A percentile compares a stretch with the other conserved stretches of the same genome.
Evolutionary conservation across 2,329 filamentous ascomycete species (phyloP).

Genomic region (Fusarium nanum): DNA sequence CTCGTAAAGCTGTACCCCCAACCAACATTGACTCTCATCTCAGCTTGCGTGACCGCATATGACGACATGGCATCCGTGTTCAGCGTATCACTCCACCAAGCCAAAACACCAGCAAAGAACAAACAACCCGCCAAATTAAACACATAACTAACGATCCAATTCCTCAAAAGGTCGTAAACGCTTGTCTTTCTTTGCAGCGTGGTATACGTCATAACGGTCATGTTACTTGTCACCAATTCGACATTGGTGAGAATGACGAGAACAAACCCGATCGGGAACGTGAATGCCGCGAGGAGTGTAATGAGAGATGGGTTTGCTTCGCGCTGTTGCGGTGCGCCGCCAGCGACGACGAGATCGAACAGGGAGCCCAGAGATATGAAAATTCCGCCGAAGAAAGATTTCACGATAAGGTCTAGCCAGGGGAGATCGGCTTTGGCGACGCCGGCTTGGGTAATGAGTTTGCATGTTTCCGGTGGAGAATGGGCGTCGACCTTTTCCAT

Average conservation of each 20-base stretch:
- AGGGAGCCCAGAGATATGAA: background rate
- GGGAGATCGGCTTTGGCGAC: background rate
- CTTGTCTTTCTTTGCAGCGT: background rate
- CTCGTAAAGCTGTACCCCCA: background rate
- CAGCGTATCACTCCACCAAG: background rate
- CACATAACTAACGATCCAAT: background rate
- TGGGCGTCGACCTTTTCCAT: conserved; percentile 2
- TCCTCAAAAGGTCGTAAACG: background rate
- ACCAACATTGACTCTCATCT: background rate
- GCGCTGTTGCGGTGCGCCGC: background rate
- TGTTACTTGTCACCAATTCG: background rate
- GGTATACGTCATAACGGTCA: background rate
- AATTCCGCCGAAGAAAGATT: background rate
- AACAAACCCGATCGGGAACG: background rate
- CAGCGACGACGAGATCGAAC: background rate
- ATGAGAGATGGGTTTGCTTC: background rate
- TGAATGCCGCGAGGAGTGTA: background rate
- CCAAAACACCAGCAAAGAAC: background rate
- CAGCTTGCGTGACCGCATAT: background rate
- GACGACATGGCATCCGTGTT: background rate
- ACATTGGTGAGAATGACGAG: background rate
- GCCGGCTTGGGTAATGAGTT: background rate
- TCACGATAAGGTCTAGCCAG: background rate
- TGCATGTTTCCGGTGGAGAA: background rate
- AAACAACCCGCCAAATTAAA: background rate